Percentiles rank a stretch among this genome's conserved stretches.
phyloP scores from a whole-genome alignment of 2,329 filamentous ascomycete species.

The Trichoderma semiorbis region DNA sequence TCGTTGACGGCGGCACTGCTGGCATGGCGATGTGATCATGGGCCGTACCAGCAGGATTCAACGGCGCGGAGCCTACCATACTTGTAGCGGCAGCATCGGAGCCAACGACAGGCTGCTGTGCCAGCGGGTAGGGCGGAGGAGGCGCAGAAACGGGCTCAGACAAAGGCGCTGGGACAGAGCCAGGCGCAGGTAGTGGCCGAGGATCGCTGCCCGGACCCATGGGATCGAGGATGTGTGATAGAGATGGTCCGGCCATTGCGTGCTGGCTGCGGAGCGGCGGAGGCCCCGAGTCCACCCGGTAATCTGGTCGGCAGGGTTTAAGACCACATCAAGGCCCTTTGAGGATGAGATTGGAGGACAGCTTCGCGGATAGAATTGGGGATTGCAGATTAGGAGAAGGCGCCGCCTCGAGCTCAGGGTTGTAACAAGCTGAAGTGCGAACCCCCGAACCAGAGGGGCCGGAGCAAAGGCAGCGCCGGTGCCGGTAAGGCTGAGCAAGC shows the following conservation, averaged over 20 bases:
- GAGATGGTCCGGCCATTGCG: conserved; percentile 32
- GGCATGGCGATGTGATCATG: conserved; percentile 2
- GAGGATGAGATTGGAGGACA: background rate
- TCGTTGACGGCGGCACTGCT: background rate
- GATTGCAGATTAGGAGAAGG: background rate
- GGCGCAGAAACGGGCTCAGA: background rate
- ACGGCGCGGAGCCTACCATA: background rate
- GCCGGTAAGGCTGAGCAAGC: conserved; percentile 13
- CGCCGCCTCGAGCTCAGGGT: background rate
- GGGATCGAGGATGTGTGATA: conserved; percentile 33
- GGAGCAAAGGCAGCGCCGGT: conserved; percentile 5
- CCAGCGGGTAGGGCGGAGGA: background rate
- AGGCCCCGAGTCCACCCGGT: conserved; percentile 10
- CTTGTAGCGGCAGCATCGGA: conserved; percentile 4
- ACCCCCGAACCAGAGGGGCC: background rate
- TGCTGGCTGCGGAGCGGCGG: conserved; percentile 13
- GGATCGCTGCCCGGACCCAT: conserved; percentile 23
- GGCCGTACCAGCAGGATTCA: background rate
- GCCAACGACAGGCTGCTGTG: background rate
- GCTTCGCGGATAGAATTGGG: background rate
- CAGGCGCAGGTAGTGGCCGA: background rate
- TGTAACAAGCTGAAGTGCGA: background rate
- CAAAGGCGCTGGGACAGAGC: background rate
- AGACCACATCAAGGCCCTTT: conserved; percentile 5
- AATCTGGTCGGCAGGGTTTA: background rate